Base-by-base conservation (phyloP, 2,329 filamentous ascomycete species). In the Phyllosticta citrichinensis region DNA sequence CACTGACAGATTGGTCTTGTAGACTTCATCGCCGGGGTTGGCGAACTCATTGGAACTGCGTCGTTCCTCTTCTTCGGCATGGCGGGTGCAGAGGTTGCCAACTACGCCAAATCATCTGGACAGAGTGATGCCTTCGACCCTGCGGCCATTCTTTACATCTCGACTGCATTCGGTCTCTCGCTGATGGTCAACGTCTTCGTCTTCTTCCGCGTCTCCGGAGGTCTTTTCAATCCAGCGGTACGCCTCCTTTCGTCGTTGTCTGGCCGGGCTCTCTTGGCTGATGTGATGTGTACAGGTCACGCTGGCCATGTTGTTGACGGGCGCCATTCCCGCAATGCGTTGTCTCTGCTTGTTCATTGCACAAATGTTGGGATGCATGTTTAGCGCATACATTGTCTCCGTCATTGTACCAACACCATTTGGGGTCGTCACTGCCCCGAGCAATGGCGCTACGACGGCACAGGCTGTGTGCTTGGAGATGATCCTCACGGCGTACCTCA, bases 141-240 rank as follows among this genome's bases (percentile, higher is more conserved):
- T 0, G 19, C 68, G 0, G 71, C 70, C 24, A 64, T 79, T 63
- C 62, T 79, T 17, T 80, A 77, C 63, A 75, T 78, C 30, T 65
- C 74, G 3, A 64, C 79, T 35, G 70, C 67, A 5, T 80, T 80
- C 63, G 77, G 75, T 1, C 76, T 79, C 58, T 75, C 77, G 2
- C 69, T 82, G 58, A 75, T 75, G 1, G 78, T 80, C 63, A 83
- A 82, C 65, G 79, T 79, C 2, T 83, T 80, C 80, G 75, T 79
- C 1, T 82, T 82, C 66, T 82, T 77, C 65, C 74, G 79, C 17
- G 74, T 81, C 30, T 79, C 76, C 2, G 79, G 80, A 24, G 79
- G 78, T 2, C 67, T 81, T 17, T 81, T 82, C 66, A 81, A 81
- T 62, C 80, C 79, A 17, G 65, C 65, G 14, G 65, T 66, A 62